phyloP scores from a whole-genome alignment of 2,329 filamentous ascomycete species.

The Neofusicoccum sp. region DNA sequence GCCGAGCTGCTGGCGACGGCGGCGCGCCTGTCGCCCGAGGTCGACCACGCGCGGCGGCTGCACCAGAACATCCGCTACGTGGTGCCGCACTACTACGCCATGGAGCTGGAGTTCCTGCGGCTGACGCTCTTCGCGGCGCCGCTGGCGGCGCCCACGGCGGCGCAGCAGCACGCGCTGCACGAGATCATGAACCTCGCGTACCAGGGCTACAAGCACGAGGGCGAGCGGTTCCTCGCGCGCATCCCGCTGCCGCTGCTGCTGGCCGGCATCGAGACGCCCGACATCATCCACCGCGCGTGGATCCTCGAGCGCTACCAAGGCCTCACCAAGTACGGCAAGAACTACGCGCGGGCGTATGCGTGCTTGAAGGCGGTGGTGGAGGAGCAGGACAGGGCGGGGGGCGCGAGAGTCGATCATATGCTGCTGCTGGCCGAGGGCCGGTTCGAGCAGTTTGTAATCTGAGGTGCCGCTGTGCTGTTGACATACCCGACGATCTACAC shows the following conservation, averaged over 20 bases:
- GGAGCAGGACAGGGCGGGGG: conserved; percentile 23
- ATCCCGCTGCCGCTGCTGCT: conserved; percentile 38
- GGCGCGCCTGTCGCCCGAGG: conserved; percentile 20
- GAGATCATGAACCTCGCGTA: conserved; percentile 35
- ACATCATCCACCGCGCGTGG: conserved; percentile 35
- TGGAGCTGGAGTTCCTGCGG: conserved; percentile 32
- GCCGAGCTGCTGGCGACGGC: conserved; percentile 23
- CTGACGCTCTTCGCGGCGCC: conserved; percentile 21
- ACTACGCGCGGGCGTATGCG: conserved; percentile 31
- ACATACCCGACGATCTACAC: too few relatives aligned
- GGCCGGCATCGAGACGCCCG: conserved; percentile 37
- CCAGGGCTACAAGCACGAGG: conserved; percentile 34
- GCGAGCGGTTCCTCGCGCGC: conserved; percentile 32
- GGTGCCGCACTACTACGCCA: conserved; percentile 37
- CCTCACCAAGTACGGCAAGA: conserved; percentile 33
- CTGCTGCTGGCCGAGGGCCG: conserved; percentile 5
- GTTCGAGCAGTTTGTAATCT: conserved; percentile 10
- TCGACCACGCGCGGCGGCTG: conserved; percentile 29
- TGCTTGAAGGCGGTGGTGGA: conserved; percentile 29
- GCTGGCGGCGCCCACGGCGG: conserved; percentile 7
- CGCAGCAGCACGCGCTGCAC: conserved; percentile 19
- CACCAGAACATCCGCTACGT: conserved; percentile 37
- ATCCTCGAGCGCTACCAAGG: conserved; percentile 32
- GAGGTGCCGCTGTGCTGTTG: background rate
- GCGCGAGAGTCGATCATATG: background rate